Base-by-base conservation (phyloP, 208 protist species). In the Acanthamoeba divionensis region DNA sequence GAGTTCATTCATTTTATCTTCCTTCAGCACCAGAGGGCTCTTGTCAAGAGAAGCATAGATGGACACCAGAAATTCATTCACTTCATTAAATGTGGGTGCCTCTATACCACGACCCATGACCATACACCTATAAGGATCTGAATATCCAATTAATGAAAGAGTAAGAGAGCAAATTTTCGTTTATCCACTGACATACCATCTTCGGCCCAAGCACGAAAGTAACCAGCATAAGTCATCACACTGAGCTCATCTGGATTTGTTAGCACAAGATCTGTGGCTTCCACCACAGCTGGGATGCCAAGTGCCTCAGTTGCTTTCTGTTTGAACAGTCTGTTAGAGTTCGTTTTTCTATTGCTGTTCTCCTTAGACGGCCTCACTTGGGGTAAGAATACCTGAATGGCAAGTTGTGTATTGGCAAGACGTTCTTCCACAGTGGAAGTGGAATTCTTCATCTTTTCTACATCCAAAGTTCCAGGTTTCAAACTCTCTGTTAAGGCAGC, bases 291-390 rank as follows among this genome's bases (percentile, higher is more conserved):
- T 12, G 73, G 73, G 31, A 83, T 83, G 73, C 73, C 73, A 65
- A 83, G 73, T 38, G 73, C 73, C 12, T 83, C 73, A 13, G 57
- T 54, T 6, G 73, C 73, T 83, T 83, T 83, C 73, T 83, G 73
- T n/a, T 15, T 15, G 52, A 7, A 83, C 2, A 4, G 12, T 41
- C 13, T 5, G 9, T 21, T 79, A 33, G 63, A 12, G 21, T 71
- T n/a, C 26, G 31, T 21, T 29, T 31, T 9, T 29, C 31, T 18
- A 36, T 31, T 10, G 36, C 1, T 2, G 38, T 57, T 7, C 44
- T 26, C 13, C 24, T 24, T 21, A 36, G 8, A 60, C 9, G 12
- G 5, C 33, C 2, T 38, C 33, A 5, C 24, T 45, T 29, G 15
- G 66, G 29, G 21, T 44, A 82, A 10, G 69, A n/a, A 6, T 83